Evolutionary conservation across 345 rosid species (phyloP).

Genomic region (Ceriops decandra): DNA sequence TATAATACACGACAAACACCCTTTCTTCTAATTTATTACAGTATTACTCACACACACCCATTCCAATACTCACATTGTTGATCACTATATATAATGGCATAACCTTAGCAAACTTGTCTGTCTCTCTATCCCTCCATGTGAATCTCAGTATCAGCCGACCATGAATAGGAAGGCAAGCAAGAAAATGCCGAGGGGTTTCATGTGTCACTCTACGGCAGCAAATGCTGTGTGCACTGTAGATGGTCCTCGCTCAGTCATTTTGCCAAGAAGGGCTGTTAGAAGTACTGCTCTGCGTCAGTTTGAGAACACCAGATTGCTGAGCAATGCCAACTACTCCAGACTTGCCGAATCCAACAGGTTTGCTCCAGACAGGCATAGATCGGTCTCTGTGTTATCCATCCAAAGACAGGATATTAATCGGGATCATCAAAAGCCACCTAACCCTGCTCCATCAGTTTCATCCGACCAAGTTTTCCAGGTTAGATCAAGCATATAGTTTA

Average conservation of each 20-base stretch:
- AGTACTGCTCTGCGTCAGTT: neutral
- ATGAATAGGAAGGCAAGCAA: constrained; percentile 14
- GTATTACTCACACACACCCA: no score
- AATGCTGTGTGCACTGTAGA: constrained; percentile 40
- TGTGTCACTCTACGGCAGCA: constrained; percentile 53
- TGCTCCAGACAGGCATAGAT: constrained; percentile 8
- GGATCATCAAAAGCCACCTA: constrained; percentile 9
- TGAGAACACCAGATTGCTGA: constrained; percentile 18
- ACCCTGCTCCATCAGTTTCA: constrained; percentile 14
- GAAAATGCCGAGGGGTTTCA: constrained; percentile 48
- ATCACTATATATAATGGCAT: neutral
- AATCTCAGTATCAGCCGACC: neutral
- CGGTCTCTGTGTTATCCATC: constrained; percentile 7
- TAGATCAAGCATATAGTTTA: neutral
- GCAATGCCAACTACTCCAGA: constrained; percentile 31
- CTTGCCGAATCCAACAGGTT: constrained; percentile 20
- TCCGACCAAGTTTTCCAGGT: constrained; percentile 45
- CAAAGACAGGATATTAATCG: constrained; percentile 6
- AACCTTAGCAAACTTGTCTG: neutral
- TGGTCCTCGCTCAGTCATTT: constrained; percentile 38
- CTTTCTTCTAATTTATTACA: no score
- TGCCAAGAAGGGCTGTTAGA: constrained; percentile 33
- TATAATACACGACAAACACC: constrained; percentile 21
- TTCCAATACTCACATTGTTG: neutral
- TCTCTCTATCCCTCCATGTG: neutral